Conservation (phyloP, 1,139 yeast species). For the Candida sp. region DNA sequence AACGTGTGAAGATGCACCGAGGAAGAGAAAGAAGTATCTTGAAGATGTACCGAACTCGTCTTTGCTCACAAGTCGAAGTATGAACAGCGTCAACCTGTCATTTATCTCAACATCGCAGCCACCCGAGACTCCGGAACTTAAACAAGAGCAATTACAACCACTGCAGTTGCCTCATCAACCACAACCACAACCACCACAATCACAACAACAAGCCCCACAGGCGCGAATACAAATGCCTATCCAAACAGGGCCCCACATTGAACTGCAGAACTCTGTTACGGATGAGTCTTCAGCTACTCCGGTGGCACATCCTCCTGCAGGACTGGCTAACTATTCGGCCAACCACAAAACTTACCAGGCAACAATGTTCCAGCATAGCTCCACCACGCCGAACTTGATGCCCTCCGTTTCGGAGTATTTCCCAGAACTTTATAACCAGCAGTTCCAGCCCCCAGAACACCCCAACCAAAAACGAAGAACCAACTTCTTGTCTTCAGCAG, state of each 20-base stretch:
- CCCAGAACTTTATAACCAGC: conserved; percentile 9
- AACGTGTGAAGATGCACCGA: conserved; percentile 89
- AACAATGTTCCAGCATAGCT: conserved; percentile 19
- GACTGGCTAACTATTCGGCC: neutral
- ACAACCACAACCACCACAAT: neutral
- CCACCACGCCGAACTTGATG: conserved; percentile 15
- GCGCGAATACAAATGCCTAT: neutral
- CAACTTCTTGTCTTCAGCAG: conserved; percentile 73
- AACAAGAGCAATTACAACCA: neutral
- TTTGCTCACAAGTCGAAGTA: conserved; percentile 8
- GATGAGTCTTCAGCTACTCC: neutral
- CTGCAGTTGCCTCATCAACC: neutral
- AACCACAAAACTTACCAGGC: conserved; percentile 17
- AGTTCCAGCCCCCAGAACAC: conserved; percentile 5
- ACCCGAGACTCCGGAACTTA: neutral
- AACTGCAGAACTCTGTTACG: neutral
- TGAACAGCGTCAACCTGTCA: neutral
- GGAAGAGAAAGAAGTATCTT: conserved; percentile 84
- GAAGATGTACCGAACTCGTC: conserved; percentile 51
- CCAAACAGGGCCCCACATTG: neutral
- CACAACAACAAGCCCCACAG: neutral
- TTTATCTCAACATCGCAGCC: neutral
- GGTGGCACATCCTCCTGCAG: neutral
- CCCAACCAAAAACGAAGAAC: conserved; percentile 23
- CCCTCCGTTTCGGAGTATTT: conserved; percentile 9